Percentiles rank a stretch among this genome's conserved stretches.
These are phyloP conservation scores for Pyrenopolyporus hunteri DNA, from an alignment of 495 filamentous ascomycete genomes.

Conservation along the genomic window DNA sequence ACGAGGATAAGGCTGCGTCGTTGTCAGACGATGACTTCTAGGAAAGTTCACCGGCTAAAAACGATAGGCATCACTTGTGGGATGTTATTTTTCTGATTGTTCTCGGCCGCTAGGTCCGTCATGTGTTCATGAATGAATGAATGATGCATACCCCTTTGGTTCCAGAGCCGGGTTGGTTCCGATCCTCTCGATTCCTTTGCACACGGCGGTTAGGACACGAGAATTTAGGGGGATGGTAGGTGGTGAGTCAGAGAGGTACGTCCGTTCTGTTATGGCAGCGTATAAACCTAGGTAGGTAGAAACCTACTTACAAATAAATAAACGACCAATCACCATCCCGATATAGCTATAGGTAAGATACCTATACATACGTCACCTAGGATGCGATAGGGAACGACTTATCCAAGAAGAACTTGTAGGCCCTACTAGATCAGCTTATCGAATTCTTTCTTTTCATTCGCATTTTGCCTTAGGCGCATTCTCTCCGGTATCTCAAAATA, in stretches of 20 bases:
- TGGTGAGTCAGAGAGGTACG: too few species aligned
- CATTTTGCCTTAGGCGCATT: background rate
- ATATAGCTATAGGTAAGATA: background rate
- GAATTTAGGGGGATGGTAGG: background rate
- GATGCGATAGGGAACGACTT: background rate
- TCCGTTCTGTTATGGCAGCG: background rate
- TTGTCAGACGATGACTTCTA: constrained; percentile 26
- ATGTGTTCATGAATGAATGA: constrained; percentile 4
- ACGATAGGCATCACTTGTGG: background rate
- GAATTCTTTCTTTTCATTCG: background rate
- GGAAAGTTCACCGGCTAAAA: constrained; percentile 1
- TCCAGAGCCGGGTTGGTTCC: background rate
- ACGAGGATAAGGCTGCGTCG: constrained; percentile 18
- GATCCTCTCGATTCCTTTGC: too few species aligned
- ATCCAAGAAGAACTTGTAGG: background rate
- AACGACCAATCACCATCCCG: background rate
- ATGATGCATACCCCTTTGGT: constrained; percentile 26
- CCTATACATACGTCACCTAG: background rate
- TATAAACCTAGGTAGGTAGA: too few species aligned
- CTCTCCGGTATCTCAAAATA: background rate
- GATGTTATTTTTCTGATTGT: background rate
- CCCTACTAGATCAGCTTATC: background rate
- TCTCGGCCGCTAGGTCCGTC: background rate
- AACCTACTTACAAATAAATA: background rate
- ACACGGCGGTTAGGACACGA: too few species aligned